These are phyloP conservation scores for Saturnispora dispora DNA, from an alignment of 805 yeast genomes.

Conservation along the genomic window DNA sequence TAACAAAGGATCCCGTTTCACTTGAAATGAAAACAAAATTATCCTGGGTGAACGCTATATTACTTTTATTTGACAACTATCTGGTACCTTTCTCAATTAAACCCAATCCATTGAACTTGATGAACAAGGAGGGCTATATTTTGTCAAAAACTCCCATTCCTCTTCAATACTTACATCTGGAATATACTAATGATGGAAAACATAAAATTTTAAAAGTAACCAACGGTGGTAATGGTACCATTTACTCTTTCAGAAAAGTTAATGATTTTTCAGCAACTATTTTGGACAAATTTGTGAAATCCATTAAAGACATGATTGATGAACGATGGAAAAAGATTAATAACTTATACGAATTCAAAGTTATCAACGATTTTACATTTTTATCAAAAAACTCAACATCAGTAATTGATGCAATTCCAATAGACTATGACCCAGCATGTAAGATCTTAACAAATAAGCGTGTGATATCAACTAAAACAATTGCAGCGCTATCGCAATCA, in stretches of 20 bases:
- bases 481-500: conserved; percentile 5
- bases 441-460: not conserved
- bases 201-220: conserved; percentile 16
- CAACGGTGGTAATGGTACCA: conserved; percentile 19
- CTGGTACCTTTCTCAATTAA: conserved; percentile 18
- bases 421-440: not conserved
- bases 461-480: not conserved
- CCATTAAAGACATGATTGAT: conserved; percentile 14
- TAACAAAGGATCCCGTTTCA: conserved; percentile 20
- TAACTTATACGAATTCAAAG: conserved; percentile 6
- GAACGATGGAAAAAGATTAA: conserved; percentile 16
- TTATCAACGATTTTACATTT: conserved; percentile 13
- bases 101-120: conserved; percentile 9
- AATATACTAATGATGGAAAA: conserved; percentile 14
- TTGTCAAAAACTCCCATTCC: conserved; percentile 23
- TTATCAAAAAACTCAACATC: conserved; percentile 19
- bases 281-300: conserved; percentile 19
- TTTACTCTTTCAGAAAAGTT: conserved; percentile 14
- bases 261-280: conserved; percentile 19
- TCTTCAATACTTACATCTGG: conserved; percentile 20
- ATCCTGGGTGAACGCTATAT: conserved; percentile 34
- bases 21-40: conserved; percentile 18
- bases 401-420: conserved; percentile 4
- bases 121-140: conserved; percentile 15
- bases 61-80: conserved; percentile 33